phyloP scores from a whole-genome alignment of 73 alveolate genomes.

The Paramecium biaurelia region DNA sequence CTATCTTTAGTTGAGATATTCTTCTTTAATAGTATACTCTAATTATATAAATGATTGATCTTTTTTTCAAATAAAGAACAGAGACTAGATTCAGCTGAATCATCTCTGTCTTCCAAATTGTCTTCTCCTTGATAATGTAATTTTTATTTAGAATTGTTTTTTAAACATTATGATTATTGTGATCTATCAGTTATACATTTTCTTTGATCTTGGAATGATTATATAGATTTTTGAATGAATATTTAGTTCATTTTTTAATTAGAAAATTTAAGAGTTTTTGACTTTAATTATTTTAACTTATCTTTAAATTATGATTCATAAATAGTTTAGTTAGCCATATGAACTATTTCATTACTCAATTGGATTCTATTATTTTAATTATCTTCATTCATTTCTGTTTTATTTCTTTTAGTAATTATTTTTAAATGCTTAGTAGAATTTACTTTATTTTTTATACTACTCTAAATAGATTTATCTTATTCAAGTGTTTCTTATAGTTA shows the following conservation, averaged over 20 bases:
- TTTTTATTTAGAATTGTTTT: neutral
- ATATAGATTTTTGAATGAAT: neutral
- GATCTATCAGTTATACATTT: constrained; percentile 13
- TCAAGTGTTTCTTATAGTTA: neutral
- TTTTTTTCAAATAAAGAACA: constrained; percentile 21
- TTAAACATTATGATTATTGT: neutral
- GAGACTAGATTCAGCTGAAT: constrained; percentile 9
- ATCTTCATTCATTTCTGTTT: neutral
- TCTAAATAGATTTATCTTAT: neutral
- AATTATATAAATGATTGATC: neutral
- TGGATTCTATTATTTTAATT: neutral
- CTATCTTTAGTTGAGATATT: neutral
- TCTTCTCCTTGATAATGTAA: neutral
- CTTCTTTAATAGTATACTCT: neutral
- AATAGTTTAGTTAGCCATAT: neutral
- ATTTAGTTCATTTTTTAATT: neutral
- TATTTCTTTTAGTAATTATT: neutral
- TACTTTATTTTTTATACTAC: neutral
- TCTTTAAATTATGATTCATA: neutral
- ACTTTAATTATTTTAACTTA: neutral
- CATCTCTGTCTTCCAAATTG: neutral
- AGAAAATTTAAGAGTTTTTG: neutral
- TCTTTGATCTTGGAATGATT: neutral
- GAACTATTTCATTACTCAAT: neutral
- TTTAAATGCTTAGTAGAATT: neutral